Evolutionary conservation across 805 yeast species (phyloP).

Genomic region (Saccharomyces cerevisiae): DNA sequence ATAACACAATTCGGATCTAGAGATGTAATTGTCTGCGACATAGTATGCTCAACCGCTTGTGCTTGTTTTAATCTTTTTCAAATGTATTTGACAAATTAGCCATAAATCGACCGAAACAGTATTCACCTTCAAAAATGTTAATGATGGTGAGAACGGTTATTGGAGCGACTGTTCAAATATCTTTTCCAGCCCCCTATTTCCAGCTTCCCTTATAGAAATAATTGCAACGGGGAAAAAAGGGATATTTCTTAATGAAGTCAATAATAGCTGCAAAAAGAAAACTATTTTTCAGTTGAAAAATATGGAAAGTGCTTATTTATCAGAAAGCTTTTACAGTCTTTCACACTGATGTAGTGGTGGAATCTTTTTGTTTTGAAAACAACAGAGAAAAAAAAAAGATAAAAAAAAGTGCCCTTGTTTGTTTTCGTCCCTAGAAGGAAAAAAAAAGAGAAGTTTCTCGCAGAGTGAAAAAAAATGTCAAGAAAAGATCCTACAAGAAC

Average conservation of each 20-base stretch:
- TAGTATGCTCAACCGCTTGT: neutral
- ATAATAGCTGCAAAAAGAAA: neutral
- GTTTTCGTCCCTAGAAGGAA: neutral
- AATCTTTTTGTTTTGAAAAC: neutral
- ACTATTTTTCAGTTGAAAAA: neutral
- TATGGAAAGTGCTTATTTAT: neutral
- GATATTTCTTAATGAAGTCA: neutral
- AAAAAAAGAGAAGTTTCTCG: neutral
- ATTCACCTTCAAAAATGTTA: neutral
- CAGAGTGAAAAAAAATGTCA: neutral
- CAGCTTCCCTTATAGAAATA: neutral
- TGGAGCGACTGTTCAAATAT: neutral
- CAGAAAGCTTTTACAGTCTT: neutral
- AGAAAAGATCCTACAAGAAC: neutral
- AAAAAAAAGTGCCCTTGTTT: neutral
- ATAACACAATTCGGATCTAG: constrained; percentile 20
- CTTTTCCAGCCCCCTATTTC: neutral
- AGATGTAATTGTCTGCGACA: neutral
- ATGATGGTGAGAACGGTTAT: neutral
- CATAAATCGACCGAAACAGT: neutral
- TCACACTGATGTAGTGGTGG: neutral
- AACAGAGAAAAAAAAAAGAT: neutral
- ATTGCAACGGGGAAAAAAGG: neutral
- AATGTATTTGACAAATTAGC: neutral
- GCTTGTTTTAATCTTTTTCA: neutral